Base-by-base conservation (phyloP, 352 stramenopile species). In the Pythium aquatile region DNA sequence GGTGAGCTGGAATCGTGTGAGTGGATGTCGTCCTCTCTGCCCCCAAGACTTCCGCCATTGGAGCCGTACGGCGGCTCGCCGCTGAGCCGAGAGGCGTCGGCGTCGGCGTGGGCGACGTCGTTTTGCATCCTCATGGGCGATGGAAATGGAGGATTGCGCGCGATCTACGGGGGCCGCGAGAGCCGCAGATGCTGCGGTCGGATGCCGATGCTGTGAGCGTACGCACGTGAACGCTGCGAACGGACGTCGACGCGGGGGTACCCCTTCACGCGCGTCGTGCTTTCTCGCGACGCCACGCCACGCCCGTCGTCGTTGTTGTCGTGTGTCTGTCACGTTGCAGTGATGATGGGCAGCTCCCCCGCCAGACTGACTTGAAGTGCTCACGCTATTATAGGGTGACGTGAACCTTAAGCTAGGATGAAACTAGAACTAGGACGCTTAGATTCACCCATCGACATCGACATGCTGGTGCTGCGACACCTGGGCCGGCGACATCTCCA, bases 271-370 rank as follows among this genome's bases (percentile, higher is more conserved):
- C 44, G 7, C 20, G 17, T 14, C 44, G 44, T 51, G 44, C 44
- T 26, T 51, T 51, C 20, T 51, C 44, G 44, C 44, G 44, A 28
- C n/a, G 20, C 44, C 44, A 28, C n/a, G 20, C 44, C 44, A 47
- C 40, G 40, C 40, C 40, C 40, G 40, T 26, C 16, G 44, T 30
- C n/a, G 44, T 51, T 17, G 44, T 51, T 20, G 44, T 51, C 44
- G 6, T 51, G 44, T 7, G 44, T 51, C 44, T 51, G 44, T 51
- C 44, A 51, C 44, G 44, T 51, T 51, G 44, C 44, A 51, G 44
- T 51, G 44, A 51, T 51, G 44, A 51, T 51, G 44, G 44, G 44
- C 44, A 51, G 44, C 44, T 51, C 44, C 44, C 44, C 20, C 44
- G 44, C 20, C 44, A 17, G 44, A 51, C 44, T 51, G 44, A 51